Evolutionary conservation across 179 eudicot species (phyloP).

Genomic region (Carnegiea gigantea): DNA sequence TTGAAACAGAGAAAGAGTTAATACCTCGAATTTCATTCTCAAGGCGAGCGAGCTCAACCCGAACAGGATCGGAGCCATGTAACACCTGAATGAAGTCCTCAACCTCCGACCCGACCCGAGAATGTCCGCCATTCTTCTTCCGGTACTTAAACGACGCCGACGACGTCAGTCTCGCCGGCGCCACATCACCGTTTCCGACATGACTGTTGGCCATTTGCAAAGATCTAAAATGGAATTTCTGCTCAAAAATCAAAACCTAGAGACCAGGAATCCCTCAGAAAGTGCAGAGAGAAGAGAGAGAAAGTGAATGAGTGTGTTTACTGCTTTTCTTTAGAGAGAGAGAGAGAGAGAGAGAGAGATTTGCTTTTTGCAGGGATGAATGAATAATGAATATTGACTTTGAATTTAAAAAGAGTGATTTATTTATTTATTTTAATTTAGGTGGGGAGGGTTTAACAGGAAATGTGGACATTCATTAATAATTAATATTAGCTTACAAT

Average conservation of each 20-base stretch:
- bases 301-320: neutral
- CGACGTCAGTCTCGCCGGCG: constrained; percentile 35
- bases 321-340: neutral
- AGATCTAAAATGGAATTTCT: neutral
- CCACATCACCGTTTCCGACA: constrained; percentile 36
- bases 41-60: constrained; percentile 44
- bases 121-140: constrained; percentile 42
- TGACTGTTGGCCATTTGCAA: constrained; percentile 32
- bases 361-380: constrained; percentile 7
- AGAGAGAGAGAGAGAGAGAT: constrained; percentile 9
- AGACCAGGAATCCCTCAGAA: neutral
- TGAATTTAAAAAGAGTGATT: neutral
- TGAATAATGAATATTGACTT: neutral
- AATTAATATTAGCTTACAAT: too few species aligned
- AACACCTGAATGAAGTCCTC: constrained; percentile 57
- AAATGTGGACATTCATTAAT: too few species aligned
- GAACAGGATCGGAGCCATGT: constrained; percentile 33
- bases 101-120: constrained; percentile 49
- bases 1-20: neutral
- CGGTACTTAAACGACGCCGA: constrained; percentile 49
- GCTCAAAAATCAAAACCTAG: constrained; percentile 10
- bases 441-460: too few species aligned
- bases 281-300: constrained; percentile 6
- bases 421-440: neutral
- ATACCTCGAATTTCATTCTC: constrained; percentile 49